Conservation (phyloP, 805 yeast species). For the Yamadazyma endophytica region DNA sequence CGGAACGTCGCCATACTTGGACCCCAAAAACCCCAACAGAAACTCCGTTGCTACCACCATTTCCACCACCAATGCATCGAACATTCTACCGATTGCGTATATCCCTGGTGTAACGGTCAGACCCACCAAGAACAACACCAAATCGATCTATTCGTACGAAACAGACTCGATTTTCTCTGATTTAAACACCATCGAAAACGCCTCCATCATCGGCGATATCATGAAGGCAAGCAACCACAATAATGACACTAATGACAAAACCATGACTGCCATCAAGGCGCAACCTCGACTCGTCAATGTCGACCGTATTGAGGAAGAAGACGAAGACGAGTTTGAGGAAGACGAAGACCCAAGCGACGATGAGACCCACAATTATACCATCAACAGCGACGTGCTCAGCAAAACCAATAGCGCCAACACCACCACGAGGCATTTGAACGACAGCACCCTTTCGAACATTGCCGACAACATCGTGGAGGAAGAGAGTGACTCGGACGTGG, state of each 20-base stretch:
- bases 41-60: slow-evolving; percentile 57
- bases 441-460: slow-evolving; percentile 9
- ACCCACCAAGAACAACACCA: slow-evolving; percentile 40
- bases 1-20: slow-evolving; percentile 15
- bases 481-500: slow-evolving; percentile 36
- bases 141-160: slow-evolving; percentile 43
- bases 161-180: slow-evolving; percentile 40
- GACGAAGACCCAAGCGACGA: slow-evolving; percentile 19
- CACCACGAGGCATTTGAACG: slow-evolving; percentile 6
- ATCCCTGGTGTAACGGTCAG: slow-evolving; percentile 88
- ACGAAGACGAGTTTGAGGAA: slow-evolving; percentile 28
- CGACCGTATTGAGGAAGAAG: slow-evolving; percentile 42
- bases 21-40: slow-evolving; percentile 17
- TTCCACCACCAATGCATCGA: slow-evolving; percentile 71
- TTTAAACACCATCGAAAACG: slow-evolving; percentile 41
- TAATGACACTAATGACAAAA: slow-evolving; percentile 14
- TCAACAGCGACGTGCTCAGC: background rate
- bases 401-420: slow-evolving; percentile 5
- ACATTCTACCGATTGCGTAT: slow-evolving; percentile 86
- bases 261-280: slow-evolving; percentile 74
- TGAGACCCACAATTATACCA: slow-evolving; percentile 9
- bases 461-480: slow-evolving; percentile 11
- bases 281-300: slow-evolving; percentile 67
- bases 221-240: slow-evolving; percentile 19
- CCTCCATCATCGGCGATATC: slow-evolving; percentile 43